Conservation (phyloP, 768 basidiomycete species). For the Kwoniella botswanensis region DNA sequence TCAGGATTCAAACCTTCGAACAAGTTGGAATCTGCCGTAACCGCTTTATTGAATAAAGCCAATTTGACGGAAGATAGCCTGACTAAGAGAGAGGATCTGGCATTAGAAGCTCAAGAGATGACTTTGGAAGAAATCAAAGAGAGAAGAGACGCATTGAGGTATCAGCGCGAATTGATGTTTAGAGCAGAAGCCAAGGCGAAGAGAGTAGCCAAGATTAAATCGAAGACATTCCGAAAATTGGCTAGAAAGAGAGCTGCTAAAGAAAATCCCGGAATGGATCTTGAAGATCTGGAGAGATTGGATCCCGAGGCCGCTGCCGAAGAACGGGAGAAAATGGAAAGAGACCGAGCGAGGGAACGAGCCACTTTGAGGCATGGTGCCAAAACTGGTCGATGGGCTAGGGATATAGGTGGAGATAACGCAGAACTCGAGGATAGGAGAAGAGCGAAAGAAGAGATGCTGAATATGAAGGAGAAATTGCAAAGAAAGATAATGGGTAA, state of each 20-base stretch:
- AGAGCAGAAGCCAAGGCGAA: slow-evolving; percentile 89
- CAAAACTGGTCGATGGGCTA: slow-evolving; percentile 66
- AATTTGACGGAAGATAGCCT: slow-evolving; percentile 82
- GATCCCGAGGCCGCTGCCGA: slow-evolving; percentile 65
- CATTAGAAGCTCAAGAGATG: slow-evolving; percentile 78
- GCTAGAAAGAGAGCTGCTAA: slow-evolving; percentile 77
- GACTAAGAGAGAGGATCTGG: slow-evolving; percentile 70
- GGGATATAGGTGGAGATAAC: slow-evolving; percentile 50
- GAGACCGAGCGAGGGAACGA: slow-evolving; percentile 81
- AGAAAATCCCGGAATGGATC: slow-evolving; percentile 57
- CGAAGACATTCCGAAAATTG: slow-evolving; percentile 85
- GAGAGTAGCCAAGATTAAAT: slow-evolving; percentile 92
- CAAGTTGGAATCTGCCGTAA: slow-evolving; percentile 80
- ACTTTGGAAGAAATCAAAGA: slow-evolving; percentile 83
- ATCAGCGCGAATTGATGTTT: slow-evolving; percentile 91
- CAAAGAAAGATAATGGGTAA: slow-evolving; percentile 70
- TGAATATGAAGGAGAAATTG: slow-evolving; percentile 78
- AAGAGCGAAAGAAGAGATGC: slow-evolving; percentile 80
- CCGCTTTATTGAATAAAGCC: slow-evolving; percentile 77
- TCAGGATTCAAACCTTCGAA: slow-evolving; percentile 80
- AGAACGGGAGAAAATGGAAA: slow-evolving; percentile 70
- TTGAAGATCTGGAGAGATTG: slow-evolving; percentile 63
- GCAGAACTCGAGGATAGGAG: slow-evolving; percentile 69
- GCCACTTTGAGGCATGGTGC: slow-evolving; percentile 90
- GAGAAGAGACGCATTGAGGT: slow-evolving; percentile 78